These are phyloP conservation scores for Amphirosellinia nigrospora DNA, from an alignment of 495 filamentous ascomycete species.

Conservation along the genomic window DNA sequence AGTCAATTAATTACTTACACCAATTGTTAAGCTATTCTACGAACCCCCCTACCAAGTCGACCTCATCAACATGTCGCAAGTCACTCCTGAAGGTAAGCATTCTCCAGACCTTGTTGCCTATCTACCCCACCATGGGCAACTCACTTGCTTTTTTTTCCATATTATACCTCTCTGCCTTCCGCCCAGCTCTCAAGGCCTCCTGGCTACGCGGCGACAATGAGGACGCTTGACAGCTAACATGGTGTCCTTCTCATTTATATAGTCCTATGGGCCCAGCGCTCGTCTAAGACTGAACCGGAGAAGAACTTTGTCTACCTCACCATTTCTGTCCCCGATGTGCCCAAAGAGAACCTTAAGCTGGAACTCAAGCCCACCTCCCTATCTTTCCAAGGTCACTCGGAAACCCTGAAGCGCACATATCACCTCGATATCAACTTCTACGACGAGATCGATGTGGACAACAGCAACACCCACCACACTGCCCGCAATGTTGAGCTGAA, in stretches of 20 bases:
- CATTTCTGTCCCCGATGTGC: conserved; percentile 83
- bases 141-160: conserved; percentile 10
- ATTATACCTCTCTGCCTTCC: background rate
- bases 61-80: conserved; percentile 37
- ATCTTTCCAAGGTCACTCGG: conserved; percentile 79
- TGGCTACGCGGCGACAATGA: background rate
- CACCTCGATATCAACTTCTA: conserved; percentile 87
- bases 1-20: conserved; percentile 4
- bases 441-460: conserved; percentile 84
- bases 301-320: conserved; percentile 95
- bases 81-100: conserved; percentile 41
- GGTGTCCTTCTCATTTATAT: conserved; percentile 3
- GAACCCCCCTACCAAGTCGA: conserved; percentile 11
- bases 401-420: conserved; percentile 81
- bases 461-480: conserved; percentile 83
- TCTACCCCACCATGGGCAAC: conserved; percentile 12
- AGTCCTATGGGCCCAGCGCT: conserved; percentile 99
- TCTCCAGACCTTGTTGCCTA: conserved; percentile 6
- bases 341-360: conserved; percentile 70
- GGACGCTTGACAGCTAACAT: conserved; percentile 29
- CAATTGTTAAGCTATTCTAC: conserved; percentile 9
- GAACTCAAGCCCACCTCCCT: conserved; percentile 79
- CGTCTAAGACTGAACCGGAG: conserved; percentile 73
- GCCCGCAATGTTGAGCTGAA: conserved; percentile 85
- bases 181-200: background rate